Evolutionary conservation across 1,284 basidiomycete genomes (phyloP), one percentile per base, ranked within the genome.

Genomic region (Puccinia triticina): DNA sequence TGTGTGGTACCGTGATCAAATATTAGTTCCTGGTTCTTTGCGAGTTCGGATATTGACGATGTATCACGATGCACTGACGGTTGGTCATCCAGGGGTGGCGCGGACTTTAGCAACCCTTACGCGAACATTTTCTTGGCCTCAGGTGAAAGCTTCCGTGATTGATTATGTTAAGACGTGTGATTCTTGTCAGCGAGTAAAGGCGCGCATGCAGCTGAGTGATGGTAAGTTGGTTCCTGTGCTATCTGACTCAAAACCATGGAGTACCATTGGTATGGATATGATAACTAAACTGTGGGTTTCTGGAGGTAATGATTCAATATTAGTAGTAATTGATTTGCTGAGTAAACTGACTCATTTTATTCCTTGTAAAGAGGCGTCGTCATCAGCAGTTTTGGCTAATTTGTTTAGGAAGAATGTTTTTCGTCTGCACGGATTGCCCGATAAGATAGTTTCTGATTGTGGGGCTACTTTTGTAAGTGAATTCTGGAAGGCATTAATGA

Each of bases 281-380:
- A n/a, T n/a, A n/a, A n/a, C n/a, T n/a, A n/a, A n/a, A n/a, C n/a
- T 67, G 72, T 80, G 77, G 77, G 8, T 34, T 72, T 18, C 77
- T 67, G 1, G 53, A 80, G 11, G 72, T 40, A 55, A 59, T 72
- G 12, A n/a, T 79, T 8, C 40, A 32, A 2, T 34, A 80, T 43
- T 4, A 26, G 77, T 66, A 12, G 1, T 67, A 29, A 57, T 21
- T n/a, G n/a, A n/a, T 16, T 72, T 80, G 37, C 23, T 72, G 23
- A 55, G 26, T 43, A 40, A 53, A 7, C n/a, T n/a, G n/a, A n/a
- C n/a, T n/a, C n/a, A n/a, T n/a, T n/a, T n/a, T n/a, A n/a, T n/a
- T n/a, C n/a, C n/a, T n/a, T n/a, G n/a, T n/a, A n/a, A n/a, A n/a
- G n/a, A n/a, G n/a, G n/a, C n/a, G n/a, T n/a, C n/a, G n/a, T n/a